Percentiles rank a stretch among this genome's conserved stretches.
phyloP scores from a whole-genome alignment of 73 alveolate species.

The Breviolum minutum region DNA sequence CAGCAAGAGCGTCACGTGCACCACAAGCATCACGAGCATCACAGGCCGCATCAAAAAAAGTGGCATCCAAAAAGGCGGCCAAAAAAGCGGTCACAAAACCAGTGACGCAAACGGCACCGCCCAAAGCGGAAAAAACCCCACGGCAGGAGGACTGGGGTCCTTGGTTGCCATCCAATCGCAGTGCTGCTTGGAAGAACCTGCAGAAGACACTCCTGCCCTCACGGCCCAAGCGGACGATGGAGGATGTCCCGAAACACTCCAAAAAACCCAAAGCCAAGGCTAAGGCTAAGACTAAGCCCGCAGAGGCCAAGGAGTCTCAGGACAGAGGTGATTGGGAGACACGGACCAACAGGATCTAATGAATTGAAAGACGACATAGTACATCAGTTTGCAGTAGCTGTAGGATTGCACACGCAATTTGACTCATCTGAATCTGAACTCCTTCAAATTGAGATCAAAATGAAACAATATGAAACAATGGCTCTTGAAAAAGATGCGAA shows the following conservation, averaged over 20 bases:
- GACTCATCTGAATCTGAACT: too few species aligned
- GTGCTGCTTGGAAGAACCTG: background rate
- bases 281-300: background rate
- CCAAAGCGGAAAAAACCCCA: background rate
- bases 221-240: conserved; percentile 15
- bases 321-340: too few species aligned
- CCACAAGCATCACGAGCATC: too few species aligned
- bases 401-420: too few species aligned
- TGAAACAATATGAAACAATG: too few species aligned
- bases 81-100: background rate
- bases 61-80: background rate
- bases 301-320: background rate
- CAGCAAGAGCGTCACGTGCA: background rate
- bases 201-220: background rate
- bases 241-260: background rate
- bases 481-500: too few species aligned
- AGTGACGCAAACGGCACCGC: background rate
- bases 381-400: too few species aligned
- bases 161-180: conserved; percentile 39
- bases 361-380: too few species aligned
- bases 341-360: too few species aligned
- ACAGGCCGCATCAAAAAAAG: background rate
- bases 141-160: conserved; percentile 45
- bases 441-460: too few species aligned
- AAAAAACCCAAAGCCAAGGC: background rate